phyloP scores from a whole-genome alignment of 495 filamentous ascomycete genomes.

The Opeltia flavorubescens region DNA sequence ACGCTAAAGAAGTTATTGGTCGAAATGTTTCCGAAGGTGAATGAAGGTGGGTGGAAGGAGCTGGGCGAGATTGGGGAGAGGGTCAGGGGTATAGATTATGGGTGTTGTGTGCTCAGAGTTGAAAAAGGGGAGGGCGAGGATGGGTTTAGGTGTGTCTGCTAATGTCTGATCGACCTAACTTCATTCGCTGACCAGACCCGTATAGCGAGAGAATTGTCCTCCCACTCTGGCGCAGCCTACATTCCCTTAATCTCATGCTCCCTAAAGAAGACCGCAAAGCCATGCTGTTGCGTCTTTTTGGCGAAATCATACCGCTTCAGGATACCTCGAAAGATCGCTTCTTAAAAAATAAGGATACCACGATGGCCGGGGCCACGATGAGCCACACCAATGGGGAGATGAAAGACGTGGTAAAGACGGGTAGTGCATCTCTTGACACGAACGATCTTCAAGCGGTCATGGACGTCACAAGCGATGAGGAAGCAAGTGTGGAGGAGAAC shows the following conservation, averaged over 20 bases:
- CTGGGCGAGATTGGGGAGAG: slow-evolving; percentile 78
- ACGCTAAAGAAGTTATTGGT: slow-evolving; percentile 68
- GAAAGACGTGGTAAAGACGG: not conserved
- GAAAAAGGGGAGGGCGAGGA: slow-evolving; percentile 55
- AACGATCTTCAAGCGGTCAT: not conserved
- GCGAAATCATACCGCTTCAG: slow-evolving; percentile 59
- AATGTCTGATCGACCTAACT: not conserved
- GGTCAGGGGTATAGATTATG: slow-evolving; percentile 68
- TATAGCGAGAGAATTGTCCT: slow-evolving; percentile 64
- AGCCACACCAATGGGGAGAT: not conserved
- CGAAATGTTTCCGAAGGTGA: slow-evolving; percentile 90
- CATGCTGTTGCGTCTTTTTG: slow-evolving; percentile 81
- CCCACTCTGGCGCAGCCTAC: slow-evolving; percentile 79
- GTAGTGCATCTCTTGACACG: not conserved
- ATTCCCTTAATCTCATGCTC: slow-evolving; percentile 86
- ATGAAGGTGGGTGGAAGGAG: slow-evolving; percentile 48
- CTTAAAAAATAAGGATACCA: not conserved
- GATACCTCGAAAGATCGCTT: slow-evolving; percentile 27
- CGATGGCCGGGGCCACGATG: not conserved
- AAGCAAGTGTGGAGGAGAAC: not conserved
- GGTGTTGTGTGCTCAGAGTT: slow-evolving; percentile 79
- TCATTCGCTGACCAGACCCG: slow-evolving; percentile 9
- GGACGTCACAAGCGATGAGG: not conserved
- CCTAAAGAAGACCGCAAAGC: slow-evolving; percentile 91
- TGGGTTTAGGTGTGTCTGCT: slow-evolving; percentile 43